Conservation (phyloP, 2,329 filamentous ascomycete species). For the Truncatella angustata region DNA sequence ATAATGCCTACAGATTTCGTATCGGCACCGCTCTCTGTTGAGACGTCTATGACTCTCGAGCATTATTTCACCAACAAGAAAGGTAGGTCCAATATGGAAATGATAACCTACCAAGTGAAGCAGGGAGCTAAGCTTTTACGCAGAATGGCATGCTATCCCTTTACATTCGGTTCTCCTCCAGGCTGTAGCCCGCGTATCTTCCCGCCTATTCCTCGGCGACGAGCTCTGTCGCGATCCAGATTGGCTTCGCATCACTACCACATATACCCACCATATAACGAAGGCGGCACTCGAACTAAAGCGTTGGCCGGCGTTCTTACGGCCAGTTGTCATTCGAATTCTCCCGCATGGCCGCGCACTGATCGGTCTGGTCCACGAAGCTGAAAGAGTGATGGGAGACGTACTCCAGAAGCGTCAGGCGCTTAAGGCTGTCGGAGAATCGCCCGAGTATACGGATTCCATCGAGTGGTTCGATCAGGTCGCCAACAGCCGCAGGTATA, state of each 20-base stretch:
- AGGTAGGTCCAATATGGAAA: background rate
- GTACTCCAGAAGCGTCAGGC: background rate
- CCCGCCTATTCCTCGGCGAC: constrained; percentile 18
- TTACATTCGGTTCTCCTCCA: background rate
- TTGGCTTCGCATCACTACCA: constrained; percentile 17
- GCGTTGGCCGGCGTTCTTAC: constrained; percentile 14
- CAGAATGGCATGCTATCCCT: constrained; percentile 8
- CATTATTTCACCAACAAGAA: background rate
- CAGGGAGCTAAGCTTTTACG: background rate
- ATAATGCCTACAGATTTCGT: background rate
- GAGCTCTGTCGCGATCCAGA: constrained; percentile 17
- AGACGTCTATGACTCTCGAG: background rate
- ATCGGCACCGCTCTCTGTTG: background rate
- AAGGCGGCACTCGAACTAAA: constrained; percentile 12
- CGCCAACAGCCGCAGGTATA: constrained; percentile 6
- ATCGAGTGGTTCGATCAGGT: constrained; percentile 18
- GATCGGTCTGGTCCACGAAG: constrained; percentile 11
- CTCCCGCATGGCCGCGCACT: constrained; percentile 1
- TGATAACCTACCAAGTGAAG: background rate
- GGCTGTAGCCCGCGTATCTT: constrained; percentile 14
- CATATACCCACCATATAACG: constrained; percentile 10
- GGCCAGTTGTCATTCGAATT: constrained; percentile 17
- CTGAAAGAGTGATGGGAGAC: constrained; percentile 6
- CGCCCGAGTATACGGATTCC: constrained; percentile 10
- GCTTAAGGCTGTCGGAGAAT: background rate